These are phyloP conservation scores for Salix purpurea DNA, from an alignment of 345 rosid species.

Conservation along the genomic window DNA sequence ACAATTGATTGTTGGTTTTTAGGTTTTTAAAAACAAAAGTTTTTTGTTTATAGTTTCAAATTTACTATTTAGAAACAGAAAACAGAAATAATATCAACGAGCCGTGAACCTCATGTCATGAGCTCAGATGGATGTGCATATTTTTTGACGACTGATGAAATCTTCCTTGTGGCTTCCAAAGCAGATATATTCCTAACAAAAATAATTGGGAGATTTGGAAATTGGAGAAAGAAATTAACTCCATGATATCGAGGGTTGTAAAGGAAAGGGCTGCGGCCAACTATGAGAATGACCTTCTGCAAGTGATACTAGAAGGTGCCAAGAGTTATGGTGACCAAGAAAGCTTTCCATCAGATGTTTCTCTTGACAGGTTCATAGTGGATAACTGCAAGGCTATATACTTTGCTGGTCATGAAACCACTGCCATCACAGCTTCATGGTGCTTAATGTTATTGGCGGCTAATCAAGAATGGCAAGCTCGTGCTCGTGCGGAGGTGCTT, in stretches of 20 bases:
- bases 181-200: slow-evolving; percentile 14
- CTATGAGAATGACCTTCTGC: slow-evolving; percentile 22
- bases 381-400: slow-evolving; percentile 35
- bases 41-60: too few species aligned
- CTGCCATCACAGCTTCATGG: slow-evolving; percentile 18
- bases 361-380: slow-evolving; percentile 15
- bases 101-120: not conserved
- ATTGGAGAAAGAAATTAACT: slow-evolving; percentile 26
- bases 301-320: slow-evolving; percentile 22
- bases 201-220: slow-evolving; percentile 21
- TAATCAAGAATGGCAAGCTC: slow-evolving; percentile 25
- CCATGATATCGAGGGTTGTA: slow-evolving; percentile 11
- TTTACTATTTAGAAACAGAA: too few species aligned
- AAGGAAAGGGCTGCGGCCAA: slow-evolving; percentile 15
- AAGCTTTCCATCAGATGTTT: not conserved
- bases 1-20: too few species aligned
- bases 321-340: not conserved
- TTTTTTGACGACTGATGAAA: not conserved
- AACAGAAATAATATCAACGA: too few species aligned
- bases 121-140: not conserved
- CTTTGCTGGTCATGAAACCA: slow-evolving; percentile 33
- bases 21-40: too few species aligned
- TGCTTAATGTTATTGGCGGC: slow-evolving; percentile 28
- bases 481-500: slow-evolving; percentile 13
- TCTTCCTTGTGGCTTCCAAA: not conserved